Evolutionary conservation across 108 stramenopile species (phyloP).

Genomic region (Conticribra weissflogii): DNA sequence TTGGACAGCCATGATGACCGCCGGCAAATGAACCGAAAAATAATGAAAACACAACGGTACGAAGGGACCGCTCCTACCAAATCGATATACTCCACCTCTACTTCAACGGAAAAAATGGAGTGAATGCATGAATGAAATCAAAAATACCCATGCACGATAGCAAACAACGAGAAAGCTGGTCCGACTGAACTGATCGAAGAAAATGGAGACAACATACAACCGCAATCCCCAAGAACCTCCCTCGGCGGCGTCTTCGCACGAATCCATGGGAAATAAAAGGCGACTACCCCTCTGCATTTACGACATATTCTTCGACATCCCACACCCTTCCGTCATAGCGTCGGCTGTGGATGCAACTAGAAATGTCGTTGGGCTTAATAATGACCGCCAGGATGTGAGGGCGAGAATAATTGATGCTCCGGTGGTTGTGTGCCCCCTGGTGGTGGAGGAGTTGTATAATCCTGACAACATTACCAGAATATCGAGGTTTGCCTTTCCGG

Average conservation of each 20-base stretch:
- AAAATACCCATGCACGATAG: no score
- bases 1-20: no score
- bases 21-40: no score
- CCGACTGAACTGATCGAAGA: no score
- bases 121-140: no score
- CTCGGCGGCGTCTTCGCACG: background rate
- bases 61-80: no score
- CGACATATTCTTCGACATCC: conserved; percentile 80
- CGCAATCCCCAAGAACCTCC: conserved; percentile 34
- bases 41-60: no score
- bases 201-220: no score
- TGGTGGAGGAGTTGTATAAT: conserved; percentile 49
- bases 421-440: conserved; percentile 19
- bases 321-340: conserved; percentile 71
- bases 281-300: conserved; percentile 45
- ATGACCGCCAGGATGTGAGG: conserved; percentile 7
- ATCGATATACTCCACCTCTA: no score
- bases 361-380: background rate
- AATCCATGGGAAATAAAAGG: no score
- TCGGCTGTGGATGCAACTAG: conserved; percentile 20
- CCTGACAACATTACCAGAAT: conserved; percentile 54
- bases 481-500: conserved; percentile 77
- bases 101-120: no score
- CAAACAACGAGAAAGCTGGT: no score
- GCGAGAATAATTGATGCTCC: conserved; percentile 44